phyloP scores from a whole-genome alignment of 2,329 filamentous ascomycete species.

The Cylindrodendrum hubeiense region DNA sequence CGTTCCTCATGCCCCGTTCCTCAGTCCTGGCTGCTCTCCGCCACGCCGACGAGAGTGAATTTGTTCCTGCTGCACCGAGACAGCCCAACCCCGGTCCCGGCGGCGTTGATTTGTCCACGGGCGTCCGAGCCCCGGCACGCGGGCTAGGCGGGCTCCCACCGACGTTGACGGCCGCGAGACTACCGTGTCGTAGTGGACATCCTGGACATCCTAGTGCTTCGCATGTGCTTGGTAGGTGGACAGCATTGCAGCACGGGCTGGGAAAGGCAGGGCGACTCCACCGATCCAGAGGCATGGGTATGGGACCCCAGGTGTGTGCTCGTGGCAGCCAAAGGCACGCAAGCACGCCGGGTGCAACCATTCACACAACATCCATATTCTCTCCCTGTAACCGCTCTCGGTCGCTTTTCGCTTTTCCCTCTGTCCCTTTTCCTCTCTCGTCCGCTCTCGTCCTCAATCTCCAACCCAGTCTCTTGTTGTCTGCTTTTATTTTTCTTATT shows the following conservation, averaged over 20 bases:
- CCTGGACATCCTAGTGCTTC: neutral
- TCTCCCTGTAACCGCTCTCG: neutral
- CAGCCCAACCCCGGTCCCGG: neutral
- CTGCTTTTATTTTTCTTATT: neutral
- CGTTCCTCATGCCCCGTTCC: no score
- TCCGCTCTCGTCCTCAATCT: neutral
- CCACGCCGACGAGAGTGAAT: neutral
- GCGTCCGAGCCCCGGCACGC: slow-evolving; percentile 1
- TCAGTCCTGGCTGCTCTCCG: no score
- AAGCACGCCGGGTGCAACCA: neutral
- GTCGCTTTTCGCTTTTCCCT: neutral
- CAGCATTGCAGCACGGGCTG: neutral
- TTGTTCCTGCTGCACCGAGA: neutral
- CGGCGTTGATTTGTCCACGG: slow-evolving; percentile 4
- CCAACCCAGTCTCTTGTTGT: slow-evolving; percentile 1
- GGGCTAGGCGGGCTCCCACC: neutral
- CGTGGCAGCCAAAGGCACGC: slow-evolving; percentile 2
- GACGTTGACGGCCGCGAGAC: neutral
- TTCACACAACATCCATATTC: neutral
- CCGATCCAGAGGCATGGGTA: neutral
- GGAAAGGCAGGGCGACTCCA: neutral
- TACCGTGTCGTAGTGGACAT: neutral
- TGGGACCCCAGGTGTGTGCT: neutral
- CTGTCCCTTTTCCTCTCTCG: neutral
- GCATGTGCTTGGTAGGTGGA: neutral